These are phyloP conservation scores for Goniomonas avonlea DNA, from an alignment of 78 protist genomes.

Conservation along the genomic window DNA sequence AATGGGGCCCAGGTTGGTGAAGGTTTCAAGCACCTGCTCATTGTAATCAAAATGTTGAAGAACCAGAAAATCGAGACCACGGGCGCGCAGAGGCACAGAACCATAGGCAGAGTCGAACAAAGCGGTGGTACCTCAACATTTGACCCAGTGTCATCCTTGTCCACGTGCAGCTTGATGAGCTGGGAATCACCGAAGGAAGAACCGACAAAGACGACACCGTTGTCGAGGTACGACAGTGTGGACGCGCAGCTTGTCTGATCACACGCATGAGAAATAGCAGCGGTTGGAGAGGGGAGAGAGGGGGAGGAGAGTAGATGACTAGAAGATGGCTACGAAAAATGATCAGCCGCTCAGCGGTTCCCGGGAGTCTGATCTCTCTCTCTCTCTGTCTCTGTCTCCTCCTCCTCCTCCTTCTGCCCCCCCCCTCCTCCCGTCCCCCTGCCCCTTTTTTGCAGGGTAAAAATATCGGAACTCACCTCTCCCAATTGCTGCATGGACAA, in stretches of 20 bases:
- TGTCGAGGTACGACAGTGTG: conserved; percentile 54
- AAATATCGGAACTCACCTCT: too few relatives aligned
- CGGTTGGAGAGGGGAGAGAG: neutral
- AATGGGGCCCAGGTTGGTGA: conserved; percentile 80
- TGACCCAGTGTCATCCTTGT: conserved; percentile 27
- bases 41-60: neutral
- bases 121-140: neutral
- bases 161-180: conserved; percentile 42
- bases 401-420: too few relatives aligned
- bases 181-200: conserved; percentile 67
- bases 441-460: too few relatives aligned
- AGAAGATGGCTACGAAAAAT: too few relatives aligned
- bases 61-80: neutral
- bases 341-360: too few relatives aligned
- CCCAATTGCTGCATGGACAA: conserved; percentile 42
- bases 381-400: too few relatives aligned
- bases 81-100: neutral
- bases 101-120: neutral
- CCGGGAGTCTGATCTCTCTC: too few relatives aligned
- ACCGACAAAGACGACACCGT: conserved; percentile 73
- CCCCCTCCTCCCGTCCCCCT: too few relatives aligned
- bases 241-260: conserved; percentile 35
- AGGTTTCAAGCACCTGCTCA: conserved; percentile 35
- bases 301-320: neutral
- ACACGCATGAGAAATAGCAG: too few relatives aligned